Base-by-base conservation (phyloP, 2,329 filamentous ascomycete species). In the Xylaria sp. region DNA sequence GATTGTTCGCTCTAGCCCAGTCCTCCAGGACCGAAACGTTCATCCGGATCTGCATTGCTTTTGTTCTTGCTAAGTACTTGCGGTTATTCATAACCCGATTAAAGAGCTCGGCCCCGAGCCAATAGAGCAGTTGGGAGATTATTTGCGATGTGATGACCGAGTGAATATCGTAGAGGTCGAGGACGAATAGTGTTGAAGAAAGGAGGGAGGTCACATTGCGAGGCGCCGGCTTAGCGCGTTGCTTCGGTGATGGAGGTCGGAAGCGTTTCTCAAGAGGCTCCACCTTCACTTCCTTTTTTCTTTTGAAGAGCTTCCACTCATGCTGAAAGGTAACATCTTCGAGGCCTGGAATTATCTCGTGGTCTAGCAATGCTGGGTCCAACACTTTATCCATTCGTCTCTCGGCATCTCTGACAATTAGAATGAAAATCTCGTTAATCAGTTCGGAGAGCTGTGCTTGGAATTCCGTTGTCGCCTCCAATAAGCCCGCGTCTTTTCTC, bases 11-110 rank as follows among this genome's bases (percentile, higher is more conserved):
- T 36, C 95, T 88, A 1, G 96, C 95, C 96, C 96, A 99, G 78
- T 99, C 96, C 80, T 99, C 96, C 23, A 99, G 84, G 8, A 91
- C 91, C 0, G 96, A 98, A 7, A 99, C 90, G 79, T 99, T 99
- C 94, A 99, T 98, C 73, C 96, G 93, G 75, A 99, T 98, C 80
- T 99, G 96, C 96, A 99, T 99, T 3, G 96, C 96, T 81, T 99
- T 99, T 20, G 96, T 99, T 62, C 96, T 89, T 6, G 96, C 95
- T 10, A 99, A 86, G 77, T 98, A 99, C 79, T 95, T 94, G 72
- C 94, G 90, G 77, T 97, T 98, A 36, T 93, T 95, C 93, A 99
- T 97, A 80, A 99, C 93, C 67, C 95, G 92, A 80, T 99, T 99
- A 84, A 99, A 99, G 9, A 98, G 88, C 81, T 99, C 96, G 0